Evolutionary conservation across 345 rosid genomes (phyloP).

Genomic region (Arabidopsis arenosa): DNA sequence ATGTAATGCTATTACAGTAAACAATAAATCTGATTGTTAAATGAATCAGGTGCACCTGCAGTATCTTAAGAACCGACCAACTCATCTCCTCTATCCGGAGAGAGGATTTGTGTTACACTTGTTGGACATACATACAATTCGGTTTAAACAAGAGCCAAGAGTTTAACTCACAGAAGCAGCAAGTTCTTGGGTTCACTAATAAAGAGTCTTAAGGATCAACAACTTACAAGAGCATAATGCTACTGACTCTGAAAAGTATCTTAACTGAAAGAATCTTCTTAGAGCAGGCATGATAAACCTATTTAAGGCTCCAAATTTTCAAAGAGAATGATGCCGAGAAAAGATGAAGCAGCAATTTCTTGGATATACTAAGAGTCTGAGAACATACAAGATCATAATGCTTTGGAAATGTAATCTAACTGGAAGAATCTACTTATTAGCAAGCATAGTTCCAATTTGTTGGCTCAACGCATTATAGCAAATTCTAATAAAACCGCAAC

Average conservation of each 20-base stretch:
- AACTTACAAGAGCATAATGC: constrained; percentile 15
- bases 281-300: not conserved
- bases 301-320: not conserved
- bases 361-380: not conserved
- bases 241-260: not conserved
- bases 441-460: not conserved
- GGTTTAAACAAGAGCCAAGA: constrained; percentile 1
- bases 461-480: too few species aligned
- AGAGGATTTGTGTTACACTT: not conserved
- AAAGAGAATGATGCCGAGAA: not conserved
- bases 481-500: not conserved
- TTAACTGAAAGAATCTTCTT: not conserved
- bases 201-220: not conserved
- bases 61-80: not conserved
- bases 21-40: constrained; percentile 13
- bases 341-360: not conserved
- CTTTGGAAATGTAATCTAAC: not conserved
- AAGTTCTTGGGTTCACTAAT: not conserved
- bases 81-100: not conserved
- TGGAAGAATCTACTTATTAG: not conserved
- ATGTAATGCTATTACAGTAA: constrained; percentile 12
- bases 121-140: not conserved
- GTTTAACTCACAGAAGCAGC: constrained; percentile 8
- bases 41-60: constrained; percentile 5
- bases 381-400: not conserved